Evolutionary conservation across 768 basidiomycete genomes (phyloP), one percentile per base, ranked within the genome.

Genomic region (Tricholoma sp.): DNA sequence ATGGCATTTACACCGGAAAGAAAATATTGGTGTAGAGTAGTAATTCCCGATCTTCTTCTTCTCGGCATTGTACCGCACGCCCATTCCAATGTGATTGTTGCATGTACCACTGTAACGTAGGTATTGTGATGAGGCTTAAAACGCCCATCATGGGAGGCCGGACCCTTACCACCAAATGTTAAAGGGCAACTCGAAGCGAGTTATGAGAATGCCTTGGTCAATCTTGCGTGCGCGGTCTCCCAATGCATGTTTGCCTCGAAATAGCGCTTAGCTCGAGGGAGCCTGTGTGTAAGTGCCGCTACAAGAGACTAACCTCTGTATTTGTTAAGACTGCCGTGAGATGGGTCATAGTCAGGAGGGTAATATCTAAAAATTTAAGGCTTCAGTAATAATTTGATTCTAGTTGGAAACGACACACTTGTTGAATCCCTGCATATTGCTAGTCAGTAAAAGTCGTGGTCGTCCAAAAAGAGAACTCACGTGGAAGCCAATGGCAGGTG

Each of bases 1-100:
- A 70, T 98, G 95, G 67, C 96, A 99, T 81, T 99, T 99, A 74
- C 97, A 98, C 47, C 94, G 82, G 71, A 99, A 99, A 5, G 88
- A 90, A 68, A 77, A 98, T 55, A 99, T 98, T 9, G 94, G 91
- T 0, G 95, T 98, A 5, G 92, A 91, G 68, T 89, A 94, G 72
- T 99, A 99, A 57, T 83, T 85, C 12, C 97, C 97, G 32, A 98
- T 83, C 72, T 96, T 98, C 77, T 89, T 89, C 83, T 99, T 99
- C 72, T 98, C 95, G 0, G 97, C 97, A 63, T 99, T 99, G 78
- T 98, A 99, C n/a, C 97, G 90, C 1, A 99, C 97, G 21, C 97
- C 97, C 84, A 97, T 97, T 10, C 97, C 97, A 52, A 99, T 92
- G 74, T 98, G 97, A 63, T 89, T 89, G 70, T 95, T 87, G 74